Evolutionary conservation across 1,284 basidiomycete species (phyloP).

Genomic region (Fomitopsis betulina): DNA sequence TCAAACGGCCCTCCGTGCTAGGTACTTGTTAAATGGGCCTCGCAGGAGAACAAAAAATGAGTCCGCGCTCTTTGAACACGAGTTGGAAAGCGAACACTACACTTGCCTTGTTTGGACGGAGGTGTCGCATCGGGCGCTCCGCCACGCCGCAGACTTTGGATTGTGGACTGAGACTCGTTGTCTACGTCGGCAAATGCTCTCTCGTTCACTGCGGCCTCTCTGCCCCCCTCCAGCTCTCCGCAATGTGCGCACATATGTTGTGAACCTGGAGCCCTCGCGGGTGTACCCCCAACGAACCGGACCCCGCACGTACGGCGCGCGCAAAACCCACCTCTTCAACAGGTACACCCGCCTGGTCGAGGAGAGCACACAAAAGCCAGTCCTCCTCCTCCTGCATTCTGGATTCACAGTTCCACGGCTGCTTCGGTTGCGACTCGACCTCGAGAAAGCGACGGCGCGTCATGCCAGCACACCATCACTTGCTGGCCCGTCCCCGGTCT

Average conservation of each 20-base stretch:
- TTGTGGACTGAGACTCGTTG: background rate
- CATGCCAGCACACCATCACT: constrained; percentile 41
- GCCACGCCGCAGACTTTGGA: background rate
- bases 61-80: background rate
- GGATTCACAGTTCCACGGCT: constrained; percentile 64
- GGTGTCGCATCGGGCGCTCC: background rate
- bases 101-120: constrained; percentile 1
- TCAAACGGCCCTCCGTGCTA: too few relatives aligned
- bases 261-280: constrained; percentile 54
- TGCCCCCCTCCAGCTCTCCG: constrained; percentile 9
- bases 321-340: constrained; percentile 72
- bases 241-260: constrained; percentile 33
- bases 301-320: constrained; percentile 62
- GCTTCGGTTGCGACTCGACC: constrained; percentile 60
- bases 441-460: constrained; percentile 45
- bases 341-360: constrained; percentile 66
- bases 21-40: too few relatives aligned
- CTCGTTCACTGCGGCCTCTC: constrained; percentile 10
- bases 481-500: constrained; percentile 30
- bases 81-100: background rate
- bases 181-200: constrained; percentile 5
- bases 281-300: constrained; percentile 45
- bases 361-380: constrained; percentile 45
- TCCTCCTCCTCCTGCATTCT: constrained; percentile 68
- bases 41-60: too few relatives aligned